Evolutionary conservation across 1,284 basidiomycete species (phyloP), one percentile per base, ranked within the genome.

Genomic region (Cyathus pygmaeus): DNA sequence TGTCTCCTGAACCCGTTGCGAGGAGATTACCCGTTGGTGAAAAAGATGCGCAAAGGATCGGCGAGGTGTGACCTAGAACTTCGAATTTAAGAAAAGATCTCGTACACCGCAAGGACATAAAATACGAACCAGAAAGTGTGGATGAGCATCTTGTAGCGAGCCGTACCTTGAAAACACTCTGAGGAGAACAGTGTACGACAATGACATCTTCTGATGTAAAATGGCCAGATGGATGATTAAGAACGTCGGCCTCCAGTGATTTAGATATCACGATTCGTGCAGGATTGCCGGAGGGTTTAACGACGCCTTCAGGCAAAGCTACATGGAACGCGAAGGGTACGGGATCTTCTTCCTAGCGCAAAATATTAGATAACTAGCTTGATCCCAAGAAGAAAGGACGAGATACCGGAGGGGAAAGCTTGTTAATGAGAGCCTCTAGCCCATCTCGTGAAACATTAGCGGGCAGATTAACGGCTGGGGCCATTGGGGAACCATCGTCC

Each of bases 1-100:
- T 94, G 75, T 99, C 97, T 3, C 97, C 97, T 0, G 95, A 95
- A 3, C 97, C 97, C 0, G 98, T 99, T 3, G 96, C 96, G 13
- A 98, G 90, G 33, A 94, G 84, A 64, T 87, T 87, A 5, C 96
- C 96, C 0, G 96, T 97, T 0, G 97, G 97, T 4, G 95, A 98
- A 75, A 99, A 98, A 0, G 95, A 90, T 53, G 95, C 95, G 75
- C 96, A 99, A 9, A 99, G 85, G 64, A 99, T 99, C 0, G 97
- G 95, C 0, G 95, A 94, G 9, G 91, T 88, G 71, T 99, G 98
- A 17, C 95, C 95, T 92, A 56, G 54, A 49, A 39, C 29, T 21
- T 31, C 26, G 23, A 54, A 33, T 27, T n/a, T 55, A 44, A 26
- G 59, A 27, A 39, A n/a, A 53, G 41, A 61, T 60, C 57, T 53